Conservation (phyloP, 2,329 filamentous ascomycete genomes). For the Ambrosiella cleistominuta region DNA sequence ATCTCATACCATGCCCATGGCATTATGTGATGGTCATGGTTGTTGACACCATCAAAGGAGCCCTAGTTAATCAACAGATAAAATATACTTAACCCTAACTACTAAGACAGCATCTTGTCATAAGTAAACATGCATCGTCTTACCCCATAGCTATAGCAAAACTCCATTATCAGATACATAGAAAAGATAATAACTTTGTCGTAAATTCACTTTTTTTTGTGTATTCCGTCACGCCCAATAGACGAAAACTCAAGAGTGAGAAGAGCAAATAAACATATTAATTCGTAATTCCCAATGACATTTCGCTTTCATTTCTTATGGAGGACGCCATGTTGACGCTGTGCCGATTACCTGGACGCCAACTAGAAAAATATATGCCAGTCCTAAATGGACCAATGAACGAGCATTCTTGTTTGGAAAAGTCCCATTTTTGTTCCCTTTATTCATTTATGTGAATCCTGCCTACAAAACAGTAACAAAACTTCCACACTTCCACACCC, state of each 20-base stretch:
- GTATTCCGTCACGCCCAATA: slow-evolving; percentile 4
- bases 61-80: too few relatives aligned
- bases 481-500: slow-evolving; percentile 6
- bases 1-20: neutral
- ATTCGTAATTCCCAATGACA: slow-evolving; percentile 15
- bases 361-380: slow-evolving; percentile 15
- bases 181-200: neutral
- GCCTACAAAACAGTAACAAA: slow-evolving; percentile 12
- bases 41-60: neutral
- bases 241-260: slow-evolving; percentile 3
- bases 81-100: neutral
- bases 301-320: neutral
- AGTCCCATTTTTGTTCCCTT: slow-evolving; percentile 13
- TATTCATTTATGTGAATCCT: slow-evolving; percentile 12
- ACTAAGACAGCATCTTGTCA: neutral
- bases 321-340: slow-evolving; percentile 4
- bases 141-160: neutral
- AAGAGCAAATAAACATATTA: slow-evolving; percentile 13
- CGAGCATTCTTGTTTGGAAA: slow-evolving; percentile 10
- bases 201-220: slow-evolving; percentile 9
- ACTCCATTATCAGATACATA: neutral
- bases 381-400: slow-evolving; percentile 7
- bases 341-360: slow-evolving; percentile 11
- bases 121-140: neutral
- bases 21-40: neutral